phyloP scores from a whole-genome alignment of 192 early-diverging fungal species.

The Backusella psychrophila region DNA sequence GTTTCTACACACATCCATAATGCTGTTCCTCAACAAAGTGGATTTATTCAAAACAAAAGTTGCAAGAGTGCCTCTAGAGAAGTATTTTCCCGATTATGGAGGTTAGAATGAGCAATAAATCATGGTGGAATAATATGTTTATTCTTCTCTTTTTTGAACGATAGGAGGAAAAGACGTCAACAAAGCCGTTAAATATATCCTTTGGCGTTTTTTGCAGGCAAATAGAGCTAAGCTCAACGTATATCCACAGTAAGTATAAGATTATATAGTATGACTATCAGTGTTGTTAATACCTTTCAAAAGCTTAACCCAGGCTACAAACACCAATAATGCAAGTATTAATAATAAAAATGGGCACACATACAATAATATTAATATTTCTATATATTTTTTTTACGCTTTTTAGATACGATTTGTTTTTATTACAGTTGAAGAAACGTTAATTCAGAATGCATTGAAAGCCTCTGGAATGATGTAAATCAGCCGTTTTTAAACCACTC shows the following conservation, averaged over 20 bases:
- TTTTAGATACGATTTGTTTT: slow-evolving; percentile 73
- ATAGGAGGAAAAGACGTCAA: slow-evolving; percentile 69
- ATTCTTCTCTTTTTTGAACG: not conserved
- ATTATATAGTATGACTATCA: not conserved
- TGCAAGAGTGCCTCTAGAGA: slow-evolving; percentile 67
- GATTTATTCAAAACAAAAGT: slow-evolving; percentile 87
- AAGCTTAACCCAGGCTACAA: slow-evolving; percentile 87
- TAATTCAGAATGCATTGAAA: slow-evolving; percentile 79
- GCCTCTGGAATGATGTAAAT: slow-evolving; percentile 61
- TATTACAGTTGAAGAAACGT: slow-evolving; percentile 88
- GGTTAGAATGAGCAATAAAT: slow-evolving; percentile 27
- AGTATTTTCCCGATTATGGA: slow-evolving; percentile 87
- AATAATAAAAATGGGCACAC: not conserved
- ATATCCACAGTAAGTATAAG: slow-evolving; percentile 69
- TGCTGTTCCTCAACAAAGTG: slow-evolving; percentile 93
- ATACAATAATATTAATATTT: too few species aligned
- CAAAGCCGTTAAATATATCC: slow-evolving; percentile 84
- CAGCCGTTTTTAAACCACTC: not conserved
- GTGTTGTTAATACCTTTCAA: not conserved
- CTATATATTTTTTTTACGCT: not conserved
- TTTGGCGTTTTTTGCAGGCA: slow-evolving; percentile 85
- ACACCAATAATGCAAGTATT: slow-evolving; percentile 73
- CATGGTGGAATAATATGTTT: not conserved
- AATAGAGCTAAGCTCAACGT: slow-evolving; percentile 81
- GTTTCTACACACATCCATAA: slow-evolving; percentile 90